A percentile compares a stretch with the other conserved stretches of the same genome.
Evolutionary conservation across 257 asterid genomes (phyloP).

Genomic region (Anisodus acutangulus): DNA sequence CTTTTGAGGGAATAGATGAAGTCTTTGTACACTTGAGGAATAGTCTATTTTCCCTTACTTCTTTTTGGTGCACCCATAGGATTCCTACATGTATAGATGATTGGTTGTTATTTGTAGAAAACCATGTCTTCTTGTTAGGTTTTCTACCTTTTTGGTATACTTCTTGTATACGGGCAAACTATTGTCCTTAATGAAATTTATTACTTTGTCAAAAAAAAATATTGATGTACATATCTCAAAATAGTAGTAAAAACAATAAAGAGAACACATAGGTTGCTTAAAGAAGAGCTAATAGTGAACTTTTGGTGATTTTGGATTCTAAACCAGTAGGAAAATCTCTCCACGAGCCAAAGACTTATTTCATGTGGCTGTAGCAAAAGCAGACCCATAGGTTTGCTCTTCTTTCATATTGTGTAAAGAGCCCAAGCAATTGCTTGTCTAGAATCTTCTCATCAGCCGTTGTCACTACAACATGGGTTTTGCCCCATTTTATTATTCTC

Average conservation of each 20-base stretch:
- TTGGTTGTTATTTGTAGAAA: no score
- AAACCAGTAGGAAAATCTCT: not conserved
- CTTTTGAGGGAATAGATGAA: no score
- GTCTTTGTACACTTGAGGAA: no score
- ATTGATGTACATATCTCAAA: not conserved
- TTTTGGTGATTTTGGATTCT: not conserved
- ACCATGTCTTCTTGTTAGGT: no score
- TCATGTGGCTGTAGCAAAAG: not conserved
- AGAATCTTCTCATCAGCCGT: not conserved
- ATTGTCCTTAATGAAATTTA: no score
- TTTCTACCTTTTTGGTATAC: no score
- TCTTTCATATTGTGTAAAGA: conserved; percentile 10
- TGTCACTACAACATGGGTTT: not conserved
- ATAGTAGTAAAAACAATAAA: not conserved
- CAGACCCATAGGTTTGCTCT: not conserved
- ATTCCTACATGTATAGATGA: no score
- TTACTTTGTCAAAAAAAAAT: not conserved
- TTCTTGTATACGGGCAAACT: no score
- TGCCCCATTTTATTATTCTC: not conserved
- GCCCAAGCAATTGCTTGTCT: not conserved
- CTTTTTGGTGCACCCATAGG: no score
- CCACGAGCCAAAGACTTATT: not conserved
- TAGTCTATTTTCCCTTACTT: no score
- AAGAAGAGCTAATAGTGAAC: conserved; percentile 1
- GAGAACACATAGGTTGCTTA: not conserved